These are phyloP conservation scores for Pichia sp. DNA, from an alignment of 1,139 yeast species.

Conservation along the genomic window DNA sequence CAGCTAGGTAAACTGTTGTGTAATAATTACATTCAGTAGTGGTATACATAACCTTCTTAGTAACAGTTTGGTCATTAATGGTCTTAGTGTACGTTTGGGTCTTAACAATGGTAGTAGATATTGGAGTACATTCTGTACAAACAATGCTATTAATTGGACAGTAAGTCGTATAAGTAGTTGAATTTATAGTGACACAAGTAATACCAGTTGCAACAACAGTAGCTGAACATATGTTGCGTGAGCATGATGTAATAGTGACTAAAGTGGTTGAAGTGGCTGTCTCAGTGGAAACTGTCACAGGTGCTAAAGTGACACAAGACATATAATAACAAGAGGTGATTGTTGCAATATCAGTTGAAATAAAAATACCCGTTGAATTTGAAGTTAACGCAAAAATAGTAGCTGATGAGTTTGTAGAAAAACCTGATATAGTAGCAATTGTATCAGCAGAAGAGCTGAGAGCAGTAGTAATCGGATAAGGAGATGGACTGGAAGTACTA, in stretches of 20 bases:
- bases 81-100: conserved; percentile 31
- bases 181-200: conserved; percentile 33
- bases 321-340: conserved; percentile 38
- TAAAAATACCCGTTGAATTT: too few species aligned
- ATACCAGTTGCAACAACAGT: conserved; percentile 40
- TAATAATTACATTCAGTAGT: conserved; percentile 19
- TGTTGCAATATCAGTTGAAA: too few species aligned
- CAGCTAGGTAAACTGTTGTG: conserved; percentile 20
- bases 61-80: conserved; percentile 12
- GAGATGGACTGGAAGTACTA: too few species aligned
- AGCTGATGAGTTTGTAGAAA: too few species aligned
- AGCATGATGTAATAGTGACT: conserved; percentile 38
- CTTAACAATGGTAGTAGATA: conserved; percentile 23
- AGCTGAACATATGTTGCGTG: conserved; percentile 35
- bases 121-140: conserved; percentile 10
- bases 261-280: conserved; percentile 17
- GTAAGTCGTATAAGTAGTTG: conserved; percentile 38
- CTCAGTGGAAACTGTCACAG: conserved; percentile 10
- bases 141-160: conserved; percentile 35
- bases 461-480: too few species aligned
- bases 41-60: conserved; percentile 17
- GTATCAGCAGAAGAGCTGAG: too few species aligned
- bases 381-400: too few species aligned
- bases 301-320: conserved; percentile 8
- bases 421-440: too few species aligned